These are phyloP conservation scores for Phaeophleospora eucalypticola DNA, from an alignment of 2,329 filamentous ascomycete genomes.

Conservation along the genomic window DNA sequence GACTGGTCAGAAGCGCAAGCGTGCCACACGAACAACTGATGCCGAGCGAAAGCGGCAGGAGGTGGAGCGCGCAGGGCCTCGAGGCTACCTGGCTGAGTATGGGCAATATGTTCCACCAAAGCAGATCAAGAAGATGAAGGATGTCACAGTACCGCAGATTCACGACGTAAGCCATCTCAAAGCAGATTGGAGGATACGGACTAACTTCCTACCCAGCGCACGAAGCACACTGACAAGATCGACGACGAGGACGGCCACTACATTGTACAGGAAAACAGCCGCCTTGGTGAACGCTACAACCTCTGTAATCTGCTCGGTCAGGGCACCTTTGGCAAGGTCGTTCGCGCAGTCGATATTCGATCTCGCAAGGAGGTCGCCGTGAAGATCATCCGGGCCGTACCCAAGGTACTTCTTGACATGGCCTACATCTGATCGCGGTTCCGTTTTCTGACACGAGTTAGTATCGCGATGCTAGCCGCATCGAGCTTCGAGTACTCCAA, in stretches of 20 bases:
- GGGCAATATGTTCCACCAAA: constrained; percentile 77
- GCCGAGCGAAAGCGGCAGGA: constrained; percentile 31
- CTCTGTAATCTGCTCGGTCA: constrained; percentile 88
- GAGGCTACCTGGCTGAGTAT: constrained; percentile 33
- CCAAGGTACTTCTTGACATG: constrained; percentile 54
- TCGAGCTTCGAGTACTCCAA: constrained; percentile 87
- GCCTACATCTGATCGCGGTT: not conserved
- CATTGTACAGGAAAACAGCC: constrained; percentile 81
- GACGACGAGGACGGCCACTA: constrained; percentile 98
- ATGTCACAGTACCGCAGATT: constrained; percentile 55
- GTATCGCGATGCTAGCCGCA: constrained; percentile 91
- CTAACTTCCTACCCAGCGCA: constrained; percentile 20
- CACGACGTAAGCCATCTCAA: constrained; percentile 50
- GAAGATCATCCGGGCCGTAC: constrained; percentile 96
- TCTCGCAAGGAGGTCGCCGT: constrained; percentile 81
- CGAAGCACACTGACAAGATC: constrained; percentile 58
- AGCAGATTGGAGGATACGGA: constrained; percentile 1
- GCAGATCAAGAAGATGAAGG: constrained; percentile 81
- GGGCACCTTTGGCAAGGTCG: constrained; percentile 97
- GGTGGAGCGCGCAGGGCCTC: constrained; percentile 24
- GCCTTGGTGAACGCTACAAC: constrained; percentile 84
- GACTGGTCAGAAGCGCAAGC: constrained; percentile 84
- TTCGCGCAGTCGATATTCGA: constrained; percentile 79
- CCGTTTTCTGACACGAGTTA: constrained; percentile 12
- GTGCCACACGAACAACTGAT: constrained; percentile 55